These are phyloP conservation scores for Tuber brumale DNA, from an alignment of 495 filamentous ascomycete species.

Conservation along the genomic window DNA sequence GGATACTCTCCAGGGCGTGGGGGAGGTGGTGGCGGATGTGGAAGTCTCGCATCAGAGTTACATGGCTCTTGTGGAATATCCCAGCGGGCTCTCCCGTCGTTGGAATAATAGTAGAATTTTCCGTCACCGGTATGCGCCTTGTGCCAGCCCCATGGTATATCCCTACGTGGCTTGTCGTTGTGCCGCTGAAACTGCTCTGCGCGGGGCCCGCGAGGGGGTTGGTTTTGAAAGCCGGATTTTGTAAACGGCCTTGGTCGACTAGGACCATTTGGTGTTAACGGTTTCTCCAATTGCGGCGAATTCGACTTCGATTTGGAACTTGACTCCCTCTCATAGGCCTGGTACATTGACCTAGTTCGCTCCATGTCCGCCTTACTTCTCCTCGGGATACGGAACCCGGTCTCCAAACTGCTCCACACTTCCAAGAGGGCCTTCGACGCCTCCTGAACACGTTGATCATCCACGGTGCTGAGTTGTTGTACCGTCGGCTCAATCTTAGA, in stretches of 20 bases:
- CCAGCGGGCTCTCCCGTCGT: slow-evolving; percentile 37
- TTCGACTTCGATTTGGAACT: slow-evolving; percentile 34
- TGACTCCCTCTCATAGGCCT: slow-evolving; percentile 34
- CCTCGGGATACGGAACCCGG: slow-evolving; percentile 92
- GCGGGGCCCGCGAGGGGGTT: slow-evolving; percentile 36
- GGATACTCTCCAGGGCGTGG: slow-evolving; percentile 26
- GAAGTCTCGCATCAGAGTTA: slow-evolving; percentile 22
- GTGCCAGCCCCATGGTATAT: slow-evolving; percentile 41
- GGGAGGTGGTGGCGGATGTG: slow-evolving; percentile 35
- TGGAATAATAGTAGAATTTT: slow-evolving; percentile 36
- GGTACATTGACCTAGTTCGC: slow-evolving; percentile 15
- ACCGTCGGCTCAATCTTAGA: slow-evolving; percentile 90
- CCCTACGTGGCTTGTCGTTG: slow-evolving; percentile 17
- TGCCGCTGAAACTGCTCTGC: slow-evolving; percentile 33
- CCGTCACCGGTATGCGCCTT: slow-evolving; percentile 21
- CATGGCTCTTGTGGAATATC: slow-evolving; percentile 35
- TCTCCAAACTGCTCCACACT: slow-evolving; percentile 80
- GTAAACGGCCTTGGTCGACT: slow-evolving; percentile 20
- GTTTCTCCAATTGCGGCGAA: slow-evolving; percentile 27
- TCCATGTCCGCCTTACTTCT: slow-evolving; percentile 43
- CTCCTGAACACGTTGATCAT: slow-evolving; percentile 66
- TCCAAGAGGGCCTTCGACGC: slow-evolving; percentile 65
- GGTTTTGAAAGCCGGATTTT: slow-evolving; percentile 32
- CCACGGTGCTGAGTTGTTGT: slow-evolving; percentile 54
- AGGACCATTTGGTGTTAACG: slow-evolving; percentile 24